Evolutionary conservation across 805 yeast species (phyloP).

Genomic region (Zygoascus biomembranicola): DNA sequence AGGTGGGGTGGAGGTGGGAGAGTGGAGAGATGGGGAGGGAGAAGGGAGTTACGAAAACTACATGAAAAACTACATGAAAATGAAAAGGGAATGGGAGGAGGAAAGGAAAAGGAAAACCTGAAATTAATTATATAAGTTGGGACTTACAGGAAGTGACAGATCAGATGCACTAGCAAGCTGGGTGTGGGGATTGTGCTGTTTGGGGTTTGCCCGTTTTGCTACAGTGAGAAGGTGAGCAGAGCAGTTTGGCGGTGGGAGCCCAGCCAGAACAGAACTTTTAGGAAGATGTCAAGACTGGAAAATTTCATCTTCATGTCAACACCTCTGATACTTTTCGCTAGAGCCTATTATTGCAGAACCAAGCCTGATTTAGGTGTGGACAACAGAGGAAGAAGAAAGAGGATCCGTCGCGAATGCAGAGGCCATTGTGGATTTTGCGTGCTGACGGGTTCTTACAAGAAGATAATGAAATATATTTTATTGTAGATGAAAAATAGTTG

Average conservation of each 20-base stretch:
- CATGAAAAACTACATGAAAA: too few relatives aligned
- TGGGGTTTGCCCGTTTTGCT: too few relatives aligned
- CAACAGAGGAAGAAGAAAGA: slow-evolving; percentile 40
- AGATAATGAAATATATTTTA: neutral
- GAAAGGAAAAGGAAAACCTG: too few relatives aligned
- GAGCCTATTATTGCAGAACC: slow-evolving; percentile 32
- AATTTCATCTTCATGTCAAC: slow-evolving; percentile 11
- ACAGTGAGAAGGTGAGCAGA: too few relatives aligned
- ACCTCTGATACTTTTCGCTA: slow-evolving; percentile 31
- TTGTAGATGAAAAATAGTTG: too few relatives aligned
- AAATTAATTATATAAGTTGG: too few relatives aligned
- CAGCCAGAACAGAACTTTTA: too few relatives aligned
- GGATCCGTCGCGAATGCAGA: neutral
- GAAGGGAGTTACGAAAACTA: neutral
- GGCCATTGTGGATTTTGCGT: neutral
- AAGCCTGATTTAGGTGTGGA: slow-evolving; percentile 37
- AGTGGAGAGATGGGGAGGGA: neutral
- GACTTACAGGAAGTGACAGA: too few relatives aligned
- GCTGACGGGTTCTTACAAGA: neutral
- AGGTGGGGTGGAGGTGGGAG: neutral
- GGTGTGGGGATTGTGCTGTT: too few relatives aligned
- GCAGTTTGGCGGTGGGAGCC: too few relatives aligned
- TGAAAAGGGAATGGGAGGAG: too few relatives aligned
- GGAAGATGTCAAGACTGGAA: neutral
- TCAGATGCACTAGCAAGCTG: too few relatives aligned